Conservation (phyloP, 306 rosid genomes). For the Alnus rubra region DNA sequence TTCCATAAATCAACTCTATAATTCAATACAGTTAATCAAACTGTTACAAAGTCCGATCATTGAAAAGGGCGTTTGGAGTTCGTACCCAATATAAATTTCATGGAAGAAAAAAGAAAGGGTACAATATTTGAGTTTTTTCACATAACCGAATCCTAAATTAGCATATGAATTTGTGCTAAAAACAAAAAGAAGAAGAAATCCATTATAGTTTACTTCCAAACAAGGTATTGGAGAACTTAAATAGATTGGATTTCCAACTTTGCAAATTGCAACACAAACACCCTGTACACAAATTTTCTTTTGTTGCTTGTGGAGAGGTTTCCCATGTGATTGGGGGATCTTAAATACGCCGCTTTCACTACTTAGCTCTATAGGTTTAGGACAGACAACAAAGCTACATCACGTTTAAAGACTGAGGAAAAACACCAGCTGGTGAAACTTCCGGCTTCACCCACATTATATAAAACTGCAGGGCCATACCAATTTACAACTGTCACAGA, state of each 20-base stretch:
- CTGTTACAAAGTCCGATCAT: too few species aligned
- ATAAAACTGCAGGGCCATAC: constrained; percentile 20
- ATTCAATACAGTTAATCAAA: too few species aligned
- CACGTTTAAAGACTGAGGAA: constrained; percentile 20
- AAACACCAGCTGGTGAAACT: constrained; percentile 29
- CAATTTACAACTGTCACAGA: constrained; percentile 28
- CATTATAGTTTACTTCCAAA: too few species aligned
- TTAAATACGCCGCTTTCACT: not conserved
- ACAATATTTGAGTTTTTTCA: too few species aligned
- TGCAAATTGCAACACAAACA: not conserved
- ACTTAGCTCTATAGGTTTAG: constrained; percentile 21
- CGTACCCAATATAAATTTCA: too few species aligned
- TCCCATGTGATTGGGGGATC: not conserved
- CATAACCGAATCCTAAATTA: too few species aligned
- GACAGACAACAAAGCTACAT: constrained; percentile 29
- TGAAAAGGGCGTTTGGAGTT: too few species aligned
- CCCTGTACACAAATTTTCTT: not conserved
- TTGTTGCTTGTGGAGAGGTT: not conserved
- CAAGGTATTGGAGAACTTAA: not conserved
- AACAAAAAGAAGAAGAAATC: too few species aligned
- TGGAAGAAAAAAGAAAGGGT: too few species aligned
- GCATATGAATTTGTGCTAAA: too few species aligned
- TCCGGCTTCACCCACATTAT: not conserved
- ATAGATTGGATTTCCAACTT: not conserved
- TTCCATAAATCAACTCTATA: too few species aligned